phyloP scores from a whole-genome alignment of 225 moss, liverwort and hornwort genomes.

The Pseudisothecium myosuroides region DNA sequence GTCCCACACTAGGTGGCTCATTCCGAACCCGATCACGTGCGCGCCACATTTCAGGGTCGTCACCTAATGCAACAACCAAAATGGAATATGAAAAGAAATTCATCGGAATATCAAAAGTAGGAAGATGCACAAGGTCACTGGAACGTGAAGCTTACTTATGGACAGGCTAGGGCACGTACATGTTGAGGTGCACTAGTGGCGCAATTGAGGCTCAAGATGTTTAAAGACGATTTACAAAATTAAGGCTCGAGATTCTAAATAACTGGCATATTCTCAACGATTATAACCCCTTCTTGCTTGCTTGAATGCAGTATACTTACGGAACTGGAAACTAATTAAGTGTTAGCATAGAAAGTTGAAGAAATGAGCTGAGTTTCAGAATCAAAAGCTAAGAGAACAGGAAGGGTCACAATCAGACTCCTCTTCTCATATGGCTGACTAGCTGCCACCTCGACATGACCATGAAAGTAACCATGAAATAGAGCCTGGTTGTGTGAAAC shows the following conservation, averaged over 20 bases:
- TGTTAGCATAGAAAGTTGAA: background rate
- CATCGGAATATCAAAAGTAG: background rate
- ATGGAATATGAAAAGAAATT: background rate
- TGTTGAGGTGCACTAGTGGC: too few species aligned
- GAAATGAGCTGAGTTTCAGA: background rate
- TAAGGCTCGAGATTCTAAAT: too few species aligned
- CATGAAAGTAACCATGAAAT: background rate
- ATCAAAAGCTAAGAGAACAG: background rate
- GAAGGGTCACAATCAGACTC: background rate
- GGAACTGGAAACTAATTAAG: background rate
- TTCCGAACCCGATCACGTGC: slow-evolving; percentile 69
- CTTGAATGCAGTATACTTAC: background rate
- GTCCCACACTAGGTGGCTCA: slow-evolving; percentile 75
- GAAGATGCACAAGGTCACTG: too few species aligned
- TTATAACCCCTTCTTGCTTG: background rate
- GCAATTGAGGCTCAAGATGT: background rate
- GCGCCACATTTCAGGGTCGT: slow-evolving; percentile 76
- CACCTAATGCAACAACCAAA: slow-evolving; percentile 10
- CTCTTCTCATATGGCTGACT: background rate
- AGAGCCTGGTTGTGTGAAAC: background rate
- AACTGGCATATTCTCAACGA: background rate
- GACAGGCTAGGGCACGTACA: background rate
- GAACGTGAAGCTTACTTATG: background rate
- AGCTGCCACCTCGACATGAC: background rate
- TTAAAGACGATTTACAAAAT: background rate